These are phyloP conservation scores for Geotrichum carabidarum DNA, from an alignment of 1,139 yeast genomes.

Conservation along the genomic window DNA sequence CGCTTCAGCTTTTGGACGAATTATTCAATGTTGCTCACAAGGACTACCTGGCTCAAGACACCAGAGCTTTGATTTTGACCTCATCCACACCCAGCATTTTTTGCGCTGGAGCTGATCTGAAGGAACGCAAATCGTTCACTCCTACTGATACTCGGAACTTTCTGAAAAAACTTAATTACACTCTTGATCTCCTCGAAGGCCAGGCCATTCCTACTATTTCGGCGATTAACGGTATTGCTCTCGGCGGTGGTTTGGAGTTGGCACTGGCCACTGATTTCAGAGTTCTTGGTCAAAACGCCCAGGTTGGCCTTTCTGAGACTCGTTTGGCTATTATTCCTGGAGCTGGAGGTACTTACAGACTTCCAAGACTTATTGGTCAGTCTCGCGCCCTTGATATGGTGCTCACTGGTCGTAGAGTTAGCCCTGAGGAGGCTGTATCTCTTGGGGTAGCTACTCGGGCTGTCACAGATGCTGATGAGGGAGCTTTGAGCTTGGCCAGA, in stretches of 20 bases:
- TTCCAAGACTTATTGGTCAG: constrained; percentile 31
- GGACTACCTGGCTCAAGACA: constrained; percentile 21
- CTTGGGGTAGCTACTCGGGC: constrained; percentile 31
- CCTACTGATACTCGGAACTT: constrained; percentile 31
- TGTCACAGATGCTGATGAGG: constrained; percentile 26
- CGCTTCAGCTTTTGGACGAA: constrained; percentile 30
- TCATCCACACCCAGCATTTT: constrained; percentile 31
- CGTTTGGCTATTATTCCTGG: constrained; percentile 34
- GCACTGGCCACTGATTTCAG: constrained; percentile 33
- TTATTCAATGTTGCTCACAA: constrained; percentile 24
- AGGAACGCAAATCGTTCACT: constrained; percentile 34
- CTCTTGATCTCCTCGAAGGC: constrained; percentile 28
- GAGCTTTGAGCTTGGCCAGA: constrained; percentile 28
- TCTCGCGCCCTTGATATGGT: constrained; percentile 32
- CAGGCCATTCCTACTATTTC: constrained; percentile 34
- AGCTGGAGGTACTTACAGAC: constrained; percentile 36
- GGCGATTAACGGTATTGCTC: constrained; percentile 33
- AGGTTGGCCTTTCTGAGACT: constrained; percentile 32
- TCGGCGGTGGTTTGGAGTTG: constrained; percentile 35
- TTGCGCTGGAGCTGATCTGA: constrained; percentile 38
- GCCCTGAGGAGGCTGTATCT: constrained; percentile 29
- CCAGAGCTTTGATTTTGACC: constrained; percentile 32
- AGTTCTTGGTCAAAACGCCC: constrained; percentile 26
- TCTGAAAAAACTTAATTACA: constrained; percentile 30
- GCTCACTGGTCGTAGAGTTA: constrained; percentile 31